Base-by-base conservation (phyloP, 23 red algal species). In the Gracilaria domingensis region DNA sequence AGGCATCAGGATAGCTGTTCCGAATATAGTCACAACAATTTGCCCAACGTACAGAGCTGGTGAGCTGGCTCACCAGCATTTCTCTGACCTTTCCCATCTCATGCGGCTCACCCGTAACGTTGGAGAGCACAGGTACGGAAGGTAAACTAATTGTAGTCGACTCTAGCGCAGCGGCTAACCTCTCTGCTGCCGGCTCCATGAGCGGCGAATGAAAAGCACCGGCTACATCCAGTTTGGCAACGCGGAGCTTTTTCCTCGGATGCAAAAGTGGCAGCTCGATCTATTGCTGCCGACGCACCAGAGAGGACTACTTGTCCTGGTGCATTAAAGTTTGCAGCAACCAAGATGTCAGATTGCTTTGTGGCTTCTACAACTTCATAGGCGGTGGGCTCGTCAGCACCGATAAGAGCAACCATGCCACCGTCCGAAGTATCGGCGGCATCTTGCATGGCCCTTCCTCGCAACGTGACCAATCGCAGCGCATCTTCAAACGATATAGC, bases 181-280 rank as follows among this genome's bases (percentile, higher is more conserved):
- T 25, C 72, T 93, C 90, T 20, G 93, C 94, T 3, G 97, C 97
- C 16, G 97, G 91, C 33, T 82, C 88, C 97, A 98, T 98, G 44
- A 98, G 89, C 77, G 93, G 97, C 51, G 97, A 98, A 71, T 98
- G 97, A 39, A 98, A 98, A 4, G 97, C 97, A 13, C 97, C 97
- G 13, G 97, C 97, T 5, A 98, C 97, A 18, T 86, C 66, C 0
- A 98, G 93, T 35, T 74, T 79, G 21, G 93, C 92, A 5, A 91
- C 84, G 29, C 92, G 75, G 25, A 98, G 77, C 37, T 90, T 91
- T 42, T 62, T 89, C 34, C 35, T 75, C 85, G 24, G 90, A 58
- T 16, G 97, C 97, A 28, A 91, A 94, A 12, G 37, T 61, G 54
- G 84, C 92, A 8, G 97, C 97, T 38, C 90, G 66, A n/a, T 83